Evolutionary conservation across 2,329 filamentous ascomycete genomes (phyloP).

Genomic region (Chalaropsis ovoidea): DNA sequence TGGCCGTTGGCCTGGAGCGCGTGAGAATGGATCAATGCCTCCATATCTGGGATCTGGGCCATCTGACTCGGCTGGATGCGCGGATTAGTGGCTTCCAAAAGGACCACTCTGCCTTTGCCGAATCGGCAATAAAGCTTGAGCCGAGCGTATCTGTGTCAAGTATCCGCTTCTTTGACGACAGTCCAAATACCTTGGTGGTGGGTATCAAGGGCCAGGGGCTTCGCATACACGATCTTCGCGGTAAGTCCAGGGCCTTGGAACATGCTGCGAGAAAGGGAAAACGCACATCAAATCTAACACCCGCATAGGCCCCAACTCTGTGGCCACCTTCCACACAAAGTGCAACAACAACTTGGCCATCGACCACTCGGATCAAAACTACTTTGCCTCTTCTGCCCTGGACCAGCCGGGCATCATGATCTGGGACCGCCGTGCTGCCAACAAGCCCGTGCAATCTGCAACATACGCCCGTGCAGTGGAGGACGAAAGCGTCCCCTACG

Average conservation of each 20-base stretch:
- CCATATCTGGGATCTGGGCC: slow-evolving; percentile 71
- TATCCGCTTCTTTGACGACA: slow-evolving; percentile 70
- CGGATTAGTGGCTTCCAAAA: slow-evolving; percentile 39
- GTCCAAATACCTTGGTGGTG: slow-evolving; percentile 63
- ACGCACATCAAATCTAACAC: slow-evolving; percentile 26
- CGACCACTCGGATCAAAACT: slow-evolving; percentile 70
- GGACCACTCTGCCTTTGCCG: slow-evolving; percentile 35
- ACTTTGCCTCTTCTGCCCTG: slow-evolving; percentile 69
- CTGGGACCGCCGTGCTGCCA: slow-evolving; percentile 63
- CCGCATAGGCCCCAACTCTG: slow-evolving; percentile 41
- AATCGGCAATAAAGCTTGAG: slow-evolving; percentile 51
- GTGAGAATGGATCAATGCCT: slow-evolving; percentile 73
- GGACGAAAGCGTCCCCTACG: slow-evolving; percentile 52
- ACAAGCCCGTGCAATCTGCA: slow-evolving; percentile 43
- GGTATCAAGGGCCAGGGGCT: slow-evolving; percentile 67
- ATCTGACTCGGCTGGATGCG: slow-evolving; percentile 43
- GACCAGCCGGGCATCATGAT: slow-evolving; percentile 65
- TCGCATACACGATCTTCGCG: slow-evolving; percentile 67
- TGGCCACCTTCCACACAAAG: slow-evolving; percentile 53
- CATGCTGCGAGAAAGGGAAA: neutral
- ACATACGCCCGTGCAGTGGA: slow-evolving; percentile 50
- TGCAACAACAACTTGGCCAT: slow-evolving; percentile 65
- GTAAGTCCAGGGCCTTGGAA: slow-evolving; percentile 35
- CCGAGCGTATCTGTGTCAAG: slow-evolving; percentile 67
- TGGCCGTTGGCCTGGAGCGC: slow-evolving; percentile 70